Percentiles rank a stretch among this genome's conserved stretches.
phyloP scores from a whole-genome alignment of 768 basidiomycete species.

The Nidularia pulvinata region DNA sequence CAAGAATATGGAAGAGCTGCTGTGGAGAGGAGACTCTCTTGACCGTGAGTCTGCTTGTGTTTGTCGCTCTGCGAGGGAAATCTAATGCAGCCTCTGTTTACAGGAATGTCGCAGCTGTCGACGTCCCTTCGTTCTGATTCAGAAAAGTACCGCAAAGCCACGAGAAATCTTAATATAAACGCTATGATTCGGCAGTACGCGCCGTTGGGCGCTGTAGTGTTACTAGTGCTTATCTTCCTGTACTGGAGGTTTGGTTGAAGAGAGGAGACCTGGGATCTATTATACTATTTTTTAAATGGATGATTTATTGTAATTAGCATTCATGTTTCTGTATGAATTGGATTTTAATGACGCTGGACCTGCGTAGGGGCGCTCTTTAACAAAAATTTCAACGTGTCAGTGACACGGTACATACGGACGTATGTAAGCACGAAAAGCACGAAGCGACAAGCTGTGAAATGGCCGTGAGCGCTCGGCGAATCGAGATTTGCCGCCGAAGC shows the following conservation, averaged over 20 bases:
- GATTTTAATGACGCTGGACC: no score
- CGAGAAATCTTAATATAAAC: slow-evolving; percentile 91
- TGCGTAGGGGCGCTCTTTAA: no score
- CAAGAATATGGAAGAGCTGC: slow-evolving; percentile 99
- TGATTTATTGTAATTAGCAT: not conserved
- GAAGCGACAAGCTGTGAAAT: no score
- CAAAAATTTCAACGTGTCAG: no score
- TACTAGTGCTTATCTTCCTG: slow-evolving; percentile 77
- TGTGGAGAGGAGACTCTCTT: slow-evolving; percentile 97
- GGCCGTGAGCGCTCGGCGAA: no score
- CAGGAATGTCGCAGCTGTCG: slow-evolving; percentile 97
- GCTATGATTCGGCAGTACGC: slow-evolving; percentile 97
- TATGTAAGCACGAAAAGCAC: no score
- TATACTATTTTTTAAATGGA: no score
- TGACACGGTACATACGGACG: no score
- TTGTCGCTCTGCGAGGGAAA: not conserved
- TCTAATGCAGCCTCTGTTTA: not conserved
- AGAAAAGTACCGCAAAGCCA: slow-evolving; percentile 96
- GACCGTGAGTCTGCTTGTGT: slow-evolving; percentile 65
- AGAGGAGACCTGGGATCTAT: not conserved
- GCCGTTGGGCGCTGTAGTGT: slow-evolving; percentile 79
- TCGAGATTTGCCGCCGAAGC: not conserved
- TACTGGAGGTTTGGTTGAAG: slow-evolving; percentile 75
- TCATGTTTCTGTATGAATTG: not conserved
- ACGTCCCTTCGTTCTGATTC: slow-evolving; percentile 94